Evolutionary conservation across 441 rosid genomes (phyloP).

Genomic region (Populus hybrid): DNA sequence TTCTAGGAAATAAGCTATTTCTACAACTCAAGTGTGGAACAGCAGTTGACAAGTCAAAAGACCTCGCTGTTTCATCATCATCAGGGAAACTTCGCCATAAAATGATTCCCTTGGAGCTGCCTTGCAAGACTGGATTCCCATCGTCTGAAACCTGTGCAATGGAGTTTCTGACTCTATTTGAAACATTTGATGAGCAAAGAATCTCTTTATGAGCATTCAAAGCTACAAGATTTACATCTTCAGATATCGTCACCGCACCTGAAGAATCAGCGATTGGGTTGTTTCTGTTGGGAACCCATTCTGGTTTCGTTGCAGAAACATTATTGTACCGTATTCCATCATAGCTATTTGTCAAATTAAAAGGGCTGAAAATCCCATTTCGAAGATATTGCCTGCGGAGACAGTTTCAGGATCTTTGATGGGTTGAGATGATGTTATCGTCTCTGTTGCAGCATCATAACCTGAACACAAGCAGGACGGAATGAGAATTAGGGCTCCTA

Average conservation of each 20-base stretch:
- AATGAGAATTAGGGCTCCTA: not conserved
- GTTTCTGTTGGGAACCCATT: constrained; percentile 32
- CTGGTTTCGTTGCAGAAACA: not conserved
- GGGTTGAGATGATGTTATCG: not conserved
- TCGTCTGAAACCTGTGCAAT: not conserved
- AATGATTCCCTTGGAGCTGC: not conserved
- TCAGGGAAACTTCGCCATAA: too few relatives aligned
- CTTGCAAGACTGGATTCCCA: constrained; percentile 1
- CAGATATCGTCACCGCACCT: constrained; percentile 19
- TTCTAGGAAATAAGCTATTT: too few relatives aligned
- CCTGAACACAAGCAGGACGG: not conserved
- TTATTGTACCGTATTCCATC: constrained; percentile 28
- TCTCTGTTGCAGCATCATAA: constrained; percentile 2
- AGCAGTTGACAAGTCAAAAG: too few relatives aligned
- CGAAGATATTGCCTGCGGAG: constrained; percentile 8
- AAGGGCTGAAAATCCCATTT: constrained; percentile 27
- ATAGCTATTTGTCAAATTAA: constrained; percentile 13
- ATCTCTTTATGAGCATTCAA: constrained; percentile 17
- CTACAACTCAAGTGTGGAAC: too few relatives aligned
- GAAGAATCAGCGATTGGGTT: constrained; percentile 25
- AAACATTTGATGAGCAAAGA: constrained; percentile 18
- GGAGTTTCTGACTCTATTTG: not conserved
- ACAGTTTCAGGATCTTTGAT: constrained; percentile 21
- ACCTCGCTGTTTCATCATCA: too few relatives aligned
- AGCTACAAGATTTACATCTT: constrained; percentile 27